A percentile compares a stretch with the other conserved stretches of the same genome.
phyloP scores from a whole-genome alignment of 805 yeast genomes.

The Lachancea cidri region DNA sequence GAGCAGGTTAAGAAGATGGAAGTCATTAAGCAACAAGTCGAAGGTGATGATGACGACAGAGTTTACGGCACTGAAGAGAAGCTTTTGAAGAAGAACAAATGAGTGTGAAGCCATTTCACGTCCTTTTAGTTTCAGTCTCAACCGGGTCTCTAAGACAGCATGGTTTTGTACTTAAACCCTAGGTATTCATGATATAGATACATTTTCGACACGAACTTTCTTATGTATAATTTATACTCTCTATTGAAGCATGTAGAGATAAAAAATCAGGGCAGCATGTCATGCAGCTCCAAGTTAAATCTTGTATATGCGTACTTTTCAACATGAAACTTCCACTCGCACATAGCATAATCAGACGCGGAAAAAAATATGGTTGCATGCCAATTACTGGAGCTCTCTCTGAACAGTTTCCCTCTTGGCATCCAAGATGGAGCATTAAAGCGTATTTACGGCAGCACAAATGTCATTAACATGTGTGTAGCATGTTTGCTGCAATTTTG shows the following conservation, averaged over 20 bases:
- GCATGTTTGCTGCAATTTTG: too few relatives aligned
- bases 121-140: neutral
- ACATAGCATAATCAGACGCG: too few relatives aligned
- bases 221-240: neutral
- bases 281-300: too few relatives aligned
- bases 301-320: too few relatives aligned
- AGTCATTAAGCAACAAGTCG: slow-evolving; percentile 68
- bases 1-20: slow-evolving; percentile 73
- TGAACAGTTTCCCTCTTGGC: too few relatives aligned
- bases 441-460: too few relatives aligned
- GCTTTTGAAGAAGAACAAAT: slow-evolving; percentile 23
- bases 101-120: neutral
- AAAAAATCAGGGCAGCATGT: too few relatives aligned
- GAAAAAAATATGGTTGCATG: too few relatives aligned
- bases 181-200: neutral
- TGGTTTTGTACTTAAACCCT: neutral
- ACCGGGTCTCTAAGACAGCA: neutral
- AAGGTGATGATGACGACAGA: slow-evolving; percentile 72
- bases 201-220: neutral
- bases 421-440: too few relatives aligned
- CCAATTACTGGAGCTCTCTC: too few relatives aligned
- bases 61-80: slow-evolving; percentile 55
- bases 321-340: too few relatives aligned
- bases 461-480: too few relatives aligned
- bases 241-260: neutral